Evolutionary conservation across 148 eudicot species (phyloP).

Genomic region (Oxyria digyna): DNA sequence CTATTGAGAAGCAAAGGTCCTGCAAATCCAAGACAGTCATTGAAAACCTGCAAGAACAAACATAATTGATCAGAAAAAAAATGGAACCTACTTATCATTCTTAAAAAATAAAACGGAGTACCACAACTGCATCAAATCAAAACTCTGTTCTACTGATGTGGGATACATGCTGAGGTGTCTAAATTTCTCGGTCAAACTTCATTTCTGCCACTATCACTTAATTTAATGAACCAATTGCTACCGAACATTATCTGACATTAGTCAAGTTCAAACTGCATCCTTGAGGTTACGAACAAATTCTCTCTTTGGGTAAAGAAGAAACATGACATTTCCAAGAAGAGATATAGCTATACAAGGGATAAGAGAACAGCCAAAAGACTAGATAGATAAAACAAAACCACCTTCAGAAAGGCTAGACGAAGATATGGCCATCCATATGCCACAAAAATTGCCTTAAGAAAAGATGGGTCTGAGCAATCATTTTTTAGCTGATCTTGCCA

Average conservation of each 20-base stretch:
- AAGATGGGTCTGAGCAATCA: constrained; percentile 45
- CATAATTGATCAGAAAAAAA: constrained; percentile 1
- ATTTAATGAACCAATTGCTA: background rate
- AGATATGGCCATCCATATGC: constrained; percentile 88
- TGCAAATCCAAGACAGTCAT: constrained; percentile 80
- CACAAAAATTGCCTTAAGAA: constrained; percentile 55
- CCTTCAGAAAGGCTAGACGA: constrained; percentile 79
- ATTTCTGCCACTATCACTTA: background rate
- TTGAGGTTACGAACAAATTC: background rate
- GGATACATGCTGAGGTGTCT: background rate
- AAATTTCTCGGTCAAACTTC: background rate
- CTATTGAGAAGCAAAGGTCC: constrained; percentile 83
- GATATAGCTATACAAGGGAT: background rate
- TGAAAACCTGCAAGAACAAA: constrained; percentile 48
- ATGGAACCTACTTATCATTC: background rate
- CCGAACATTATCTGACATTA: background rate
- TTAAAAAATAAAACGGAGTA: background rate
- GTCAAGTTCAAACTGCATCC: background rate
- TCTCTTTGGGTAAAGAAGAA: background rate
- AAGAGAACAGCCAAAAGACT: background rate
- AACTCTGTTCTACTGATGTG: background rate
- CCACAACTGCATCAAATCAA: background rate
- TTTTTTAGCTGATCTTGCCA: constrained; percentile 51
- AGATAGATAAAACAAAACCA: constrained; percentile 12
- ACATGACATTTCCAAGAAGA: background rate